Conservation (phyloP, 169 alveolate species). For the Eimeria tenella region DNA sequence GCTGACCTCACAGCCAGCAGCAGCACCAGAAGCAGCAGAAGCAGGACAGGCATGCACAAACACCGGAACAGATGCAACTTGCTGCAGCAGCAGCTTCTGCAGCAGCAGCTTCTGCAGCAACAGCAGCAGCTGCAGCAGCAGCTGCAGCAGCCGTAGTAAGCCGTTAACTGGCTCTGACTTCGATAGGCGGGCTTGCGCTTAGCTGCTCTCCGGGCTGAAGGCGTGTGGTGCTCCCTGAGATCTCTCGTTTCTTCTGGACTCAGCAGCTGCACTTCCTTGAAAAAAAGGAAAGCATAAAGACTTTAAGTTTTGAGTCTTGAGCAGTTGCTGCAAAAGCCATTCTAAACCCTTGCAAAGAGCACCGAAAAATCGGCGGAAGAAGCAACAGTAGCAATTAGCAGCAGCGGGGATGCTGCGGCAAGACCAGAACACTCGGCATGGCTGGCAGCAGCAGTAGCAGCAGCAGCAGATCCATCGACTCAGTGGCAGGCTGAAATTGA, state of each 20-base stretch:
- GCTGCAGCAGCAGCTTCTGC: background rate
- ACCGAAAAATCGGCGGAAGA: background rate
- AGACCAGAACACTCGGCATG: background rate
- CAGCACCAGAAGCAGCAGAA: background rate
- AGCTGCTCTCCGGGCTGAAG: conserved; percentile 7
- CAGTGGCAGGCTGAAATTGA: background rate
- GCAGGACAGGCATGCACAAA: background rate
- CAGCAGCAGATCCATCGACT: background rate
- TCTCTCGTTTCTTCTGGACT: conserved; percentile 17
- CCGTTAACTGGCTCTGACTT: background rate
- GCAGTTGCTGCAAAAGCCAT: too few relatives aligned
- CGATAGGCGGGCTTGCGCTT: conserved; percentile 27
- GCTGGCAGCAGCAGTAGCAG: background rate
- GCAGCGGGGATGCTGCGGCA: background rate
- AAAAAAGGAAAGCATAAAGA: background rate
- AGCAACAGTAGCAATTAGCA: background rate
- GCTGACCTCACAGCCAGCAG: background rate
- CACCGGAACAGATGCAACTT: background rate
- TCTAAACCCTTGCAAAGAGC: background rate
- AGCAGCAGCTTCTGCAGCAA: background rate
- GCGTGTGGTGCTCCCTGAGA: conserved; percentile 16
- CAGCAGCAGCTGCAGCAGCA: background rate
- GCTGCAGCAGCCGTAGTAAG: background rate
- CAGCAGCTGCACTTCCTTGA: conserved; percentile 28
- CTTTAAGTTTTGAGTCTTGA: background rate